Base-by-base conservation (phyloP, 257 asterid species). In the Voacanga thouarsii region DNA sequence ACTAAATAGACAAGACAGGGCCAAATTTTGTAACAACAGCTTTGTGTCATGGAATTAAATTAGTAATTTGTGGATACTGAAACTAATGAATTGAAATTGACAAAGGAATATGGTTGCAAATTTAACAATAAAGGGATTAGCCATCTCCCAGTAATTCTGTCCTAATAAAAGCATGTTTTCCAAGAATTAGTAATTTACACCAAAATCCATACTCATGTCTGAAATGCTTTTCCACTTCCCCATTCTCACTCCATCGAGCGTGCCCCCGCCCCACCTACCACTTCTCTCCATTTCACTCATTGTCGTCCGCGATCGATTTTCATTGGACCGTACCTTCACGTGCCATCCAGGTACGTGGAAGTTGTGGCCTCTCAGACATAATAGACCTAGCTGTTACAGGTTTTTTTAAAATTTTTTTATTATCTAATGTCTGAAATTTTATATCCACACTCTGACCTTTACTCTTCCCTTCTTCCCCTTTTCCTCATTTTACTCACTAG, bases 371-470 rank as follows among this genome's bases (percentile, higher is more conserved):
- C 12, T 5, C 26, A 9, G 70, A 49, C 71, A 65, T 21, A 23
- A 67, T 24, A 49, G 37, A 49, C 59, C 72, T 47, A 1, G 72
- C 79, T 61, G 61, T 70, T 70, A 28, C 64, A 18, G 39, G 59
- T 57, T 57, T 76, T 49, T 28, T 21, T 33, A 33, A 33, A n/a
- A n/a, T n/a, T 33, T 33, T 33, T 33, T 18, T 64, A 57, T n/a
- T 57, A 57, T 67, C 26, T 67, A 18, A 37, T 66, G 47, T 39
- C 26, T 61, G 39, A 61, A 15, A 39, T 43, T 41, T 74, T 49
- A 33, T 69, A 59, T 57, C 64, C 63, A 28, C 44, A 5, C 23
- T 72, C 24, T 71, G 0, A 49, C 74, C 71, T 50, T 59, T 45
- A 21, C 57, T 12, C 83, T 57, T 49, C 33, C 39, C 12, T 24